Base-by-base conservation (phyloP, 2,329 filamentous ascomycete species). In the Nothopassalora personata region DNA sequence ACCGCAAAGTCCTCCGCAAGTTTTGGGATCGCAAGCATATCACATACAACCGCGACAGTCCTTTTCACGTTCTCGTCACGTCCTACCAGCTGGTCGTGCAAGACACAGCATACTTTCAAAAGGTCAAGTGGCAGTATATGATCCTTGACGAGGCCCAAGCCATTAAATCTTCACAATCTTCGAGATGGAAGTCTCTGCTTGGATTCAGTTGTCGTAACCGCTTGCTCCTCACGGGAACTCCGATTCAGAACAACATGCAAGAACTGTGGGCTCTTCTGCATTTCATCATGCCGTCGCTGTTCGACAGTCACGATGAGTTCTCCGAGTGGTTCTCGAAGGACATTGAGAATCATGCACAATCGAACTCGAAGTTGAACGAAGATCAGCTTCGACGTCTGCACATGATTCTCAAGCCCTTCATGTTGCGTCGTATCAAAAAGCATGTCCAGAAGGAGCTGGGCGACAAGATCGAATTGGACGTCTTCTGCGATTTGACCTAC, bases 121-220 rank as follows among this genome's bases (percentile, higher is more conserved):
- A 97, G 80, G 94, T 99, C 82, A 89, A 89, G 68, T 99, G 94
- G 94, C 94, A 97, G 77, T 97, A 99, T 79, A 99, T 99, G 94
- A 97, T 99, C 74, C 84, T 99, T 45, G 94, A 99, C 68, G 94
- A 99, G 76, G 94, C 94, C 1, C 94, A 99, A 73, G 94, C 94
- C 66, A 97, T 99, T 85, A 99, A 99, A 80, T 97, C 92, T 62
- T 97, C 94, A 0, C 86, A 90, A 70, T 97, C 91, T 79, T 96
- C 92, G 15, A 86, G 94, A 71, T 99, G 94, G 94, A 99, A 97
- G 83, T 92, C 89, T 66, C 76, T 99, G 64, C 81, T 99, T 50
- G 89, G 88, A 53, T 97, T 97, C 81, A 90, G 95, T 73, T 97
- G 93, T 77, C 89, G 94, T 61, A 99, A 97, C 76, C 86, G 94